Conservation (phyloP, 2,329 filamentous ascomycete genomes). For the Tothia fuscella region DNA sequence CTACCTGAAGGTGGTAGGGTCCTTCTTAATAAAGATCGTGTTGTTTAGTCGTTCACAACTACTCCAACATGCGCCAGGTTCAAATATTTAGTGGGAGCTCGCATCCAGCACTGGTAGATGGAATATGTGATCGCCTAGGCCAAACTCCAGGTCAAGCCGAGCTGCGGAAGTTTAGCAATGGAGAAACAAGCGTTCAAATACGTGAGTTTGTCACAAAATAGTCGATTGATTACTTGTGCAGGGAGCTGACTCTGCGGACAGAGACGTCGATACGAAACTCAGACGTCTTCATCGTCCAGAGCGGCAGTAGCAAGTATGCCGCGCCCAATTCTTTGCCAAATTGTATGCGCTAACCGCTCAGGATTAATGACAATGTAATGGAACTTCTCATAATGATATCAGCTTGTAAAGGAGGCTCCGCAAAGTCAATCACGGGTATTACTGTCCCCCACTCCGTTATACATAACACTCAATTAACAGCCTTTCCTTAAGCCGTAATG, state of each 20-base stretch:
- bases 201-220: slow-evolving; percentile 24
- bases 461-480: not conserved
- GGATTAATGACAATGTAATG: slow-evolving; percentile 98
- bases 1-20: too few species aligned
- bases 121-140: slow-evolving; percentile 54
- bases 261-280: slow-evolving; percentile 75
- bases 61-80: slow-evolving; percentile 51
- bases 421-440: slow-evolving; percentile 90
- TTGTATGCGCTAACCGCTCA: slow-evolving; percentile 18
- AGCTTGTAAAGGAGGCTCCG: slow-evolving; percentile 93
- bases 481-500: slow-evolving; percentile 60
- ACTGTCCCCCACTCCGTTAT: slow-evolving; percentile 3
- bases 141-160: slow-evolving; percentile 47
- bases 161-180: slow-evolving; percentile 56
- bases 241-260: slow-evolving; percentile 19
- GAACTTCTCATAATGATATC: slow-evolving; percentile 98
- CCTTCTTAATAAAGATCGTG: too few species aligned
- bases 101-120: slow-evolving; percentile 51
- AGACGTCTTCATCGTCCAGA: slow-evolving; percentile 98
- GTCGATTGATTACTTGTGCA: not conserved
- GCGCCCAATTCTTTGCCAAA: slow-evolving; percentile 9
- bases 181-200: slow-evolving; percentile 58
- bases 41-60: too few species aligned
- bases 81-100: slow-evolving; percentile 57
- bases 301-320: slow-evolving; percentile 64